Conservation (phyloP, 768 basidiomycete species). For the Epithele typhae region DNA sequence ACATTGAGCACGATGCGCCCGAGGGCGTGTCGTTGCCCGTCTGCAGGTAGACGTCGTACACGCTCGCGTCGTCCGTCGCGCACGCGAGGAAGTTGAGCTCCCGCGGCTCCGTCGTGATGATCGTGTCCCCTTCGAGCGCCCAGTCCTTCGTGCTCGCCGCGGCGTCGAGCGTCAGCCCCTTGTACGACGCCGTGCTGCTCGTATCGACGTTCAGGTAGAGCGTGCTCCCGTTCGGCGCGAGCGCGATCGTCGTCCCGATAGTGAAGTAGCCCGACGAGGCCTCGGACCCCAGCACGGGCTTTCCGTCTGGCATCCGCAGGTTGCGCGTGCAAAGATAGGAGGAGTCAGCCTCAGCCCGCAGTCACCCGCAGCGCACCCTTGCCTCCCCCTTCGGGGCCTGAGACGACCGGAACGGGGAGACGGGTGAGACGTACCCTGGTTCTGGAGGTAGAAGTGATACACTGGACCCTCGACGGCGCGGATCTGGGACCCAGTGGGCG, state of each 20-base stretch:
- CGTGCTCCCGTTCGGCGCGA: slow-evolving; percentile 38
- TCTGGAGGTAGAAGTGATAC: slow-evolving; percentile 55
- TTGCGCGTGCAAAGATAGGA: not conserved
- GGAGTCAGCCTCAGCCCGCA: not conserved
- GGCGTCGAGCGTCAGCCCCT: slow-evolving; percentile 40
- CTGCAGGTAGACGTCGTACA: slow-evolving; percentile 48
- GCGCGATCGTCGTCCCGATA: slow-evolving; percentile 42
- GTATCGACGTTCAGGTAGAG: slow-evolving; percentile 47
- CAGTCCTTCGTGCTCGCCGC: slow-evolving; percentile 49
- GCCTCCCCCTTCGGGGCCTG: not conserved
- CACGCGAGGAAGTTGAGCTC: slow-evolving; percentile 56
- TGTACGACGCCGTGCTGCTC: slow-evolving; percentile 42
- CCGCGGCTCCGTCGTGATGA: slow-evolving; percentile 47
- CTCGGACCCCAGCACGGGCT: slow-evolving; percentile 49
- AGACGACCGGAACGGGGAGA: not conserved
- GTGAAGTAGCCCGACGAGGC: slow-evolving; percentile 47
- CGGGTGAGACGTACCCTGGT: slow-evolving; percentile 31
- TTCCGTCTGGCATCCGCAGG: slow-evolving; percentile 32
- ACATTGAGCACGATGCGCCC: slow-evolving; percentile 23
- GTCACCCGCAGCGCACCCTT: not conserved
- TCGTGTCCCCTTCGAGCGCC: slow-evolving; percentile 57
- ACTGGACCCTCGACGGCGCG: slow-evolving; percentile 49
- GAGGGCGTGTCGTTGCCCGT: slow-evolving; percentile 44
- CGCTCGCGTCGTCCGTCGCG: slow-evolving; percentile 34
- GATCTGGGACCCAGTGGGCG: slow-evolving; percentile 41